Conservation (phyloP, 177 flowering plant species). For the Telopea speciosissima region DNA sequence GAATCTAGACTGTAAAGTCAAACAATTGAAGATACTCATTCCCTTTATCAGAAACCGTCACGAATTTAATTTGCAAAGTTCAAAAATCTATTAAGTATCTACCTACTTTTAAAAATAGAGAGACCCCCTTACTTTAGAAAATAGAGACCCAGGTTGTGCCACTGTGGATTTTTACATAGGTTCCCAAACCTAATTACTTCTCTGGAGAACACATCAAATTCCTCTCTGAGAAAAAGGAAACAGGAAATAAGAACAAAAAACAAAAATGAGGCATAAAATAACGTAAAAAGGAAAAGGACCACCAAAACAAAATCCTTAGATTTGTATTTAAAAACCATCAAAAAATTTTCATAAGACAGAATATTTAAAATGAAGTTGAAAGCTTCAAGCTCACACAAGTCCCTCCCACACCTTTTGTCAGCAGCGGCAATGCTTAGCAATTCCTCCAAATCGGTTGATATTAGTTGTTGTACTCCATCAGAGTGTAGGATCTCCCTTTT, state of each 20-base stretch:
- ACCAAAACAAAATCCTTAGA: not conserved
- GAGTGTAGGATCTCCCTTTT: slow-evolving; percentile 58
- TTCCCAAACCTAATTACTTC: slow-evolving; percentile 87
- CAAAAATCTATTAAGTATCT: slow-evolving; percentile 22
- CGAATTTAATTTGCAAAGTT: not conserved
- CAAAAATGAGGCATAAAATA: not conserved
- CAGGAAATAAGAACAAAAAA: not conserved
- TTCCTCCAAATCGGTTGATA: slow-evolving; percentile 65
- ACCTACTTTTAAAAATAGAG: slow-evolving; percentile 65
- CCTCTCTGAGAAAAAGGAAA: slow-evolving; percentile 48
- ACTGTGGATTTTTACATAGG: slow-evolving; percentile 81
- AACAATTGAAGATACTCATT: slow-evolving; percentile 11
- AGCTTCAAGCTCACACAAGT: slow-evolving; percentile 5
- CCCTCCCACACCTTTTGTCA: slow-evolving; percentile 67
- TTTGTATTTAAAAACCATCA: not conserved
- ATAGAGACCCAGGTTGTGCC: slow-evolving; percentile 75
- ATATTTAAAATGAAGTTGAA: not conserved
- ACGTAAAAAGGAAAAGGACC: too few relatives aligned
- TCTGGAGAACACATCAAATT: slow-evolving; percentile 50
- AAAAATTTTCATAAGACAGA: not conserved
- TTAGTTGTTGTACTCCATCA: slow-evolving; percentile 60
- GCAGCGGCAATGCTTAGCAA: slow-evolving; percentile 70
- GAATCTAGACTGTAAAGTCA: slow-evolving; percentile 42
- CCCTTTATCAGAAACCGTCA: not conserved
- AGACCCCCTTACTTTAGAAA: slow-evolving; percentile 77